Evolutionary conservation across 2,329 filamentous ascomycete genomes (phyloP), one percentile per base, ranked within the genome.

Genomic region (Lachnellula cervina): DNA sequence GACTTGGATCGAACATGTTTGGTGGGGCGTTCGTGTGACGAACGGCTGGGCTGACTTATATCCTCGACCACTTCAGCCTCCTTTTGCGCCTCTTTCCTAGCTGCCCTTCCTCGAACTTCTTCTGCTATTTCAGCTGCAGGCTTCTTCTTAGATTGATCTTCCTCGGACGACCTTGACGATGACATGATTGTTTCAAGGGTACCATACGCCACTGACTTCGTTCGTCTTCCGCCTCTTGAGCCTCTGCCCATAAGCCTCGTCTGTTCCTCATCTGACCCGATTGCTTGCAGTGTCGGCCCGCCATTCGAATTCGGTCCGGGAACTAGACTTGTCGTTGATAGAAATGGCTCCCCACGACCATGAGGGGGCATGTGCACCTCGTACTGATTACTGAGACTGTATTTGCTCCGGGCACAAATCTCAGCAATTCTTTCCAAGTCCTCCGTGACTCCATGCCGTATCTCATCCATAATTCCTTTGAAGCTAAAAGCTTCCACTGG

Each of bases 131-230:
- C 80, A 1, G 77, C 73, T 0, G 82, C 82, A 0, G 81, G 75
- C 51, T 70, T 70, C 65, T 80, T 83, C 69, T 82, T 84, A 62
- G 77, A 73, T 62, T 77, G 79, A 43, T 84, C 82, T 60, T 86
- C 83, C 23, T 84, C 81, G 0, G 82, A 85, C 1, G 82, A 86
- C 25, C 82, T 77, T 58, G 82, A 86, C 0, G 81, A 83, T 23
- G 81, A 85, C 75, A 86, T 86, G 64, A 86, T 86, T 0, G 83
- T 86, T 64, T 87, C 82, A 4, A 86, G 69, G 0, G 82, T 86
- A 3, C 82, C 81, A 68, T 85, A 81, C 5, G 83, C 83, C 6
- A 55, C 62, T 37, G 66, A 69, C 44, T 65, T 69, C 8, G 63
- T 54, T 54, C 65, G 58, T 55, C 66, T 61, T 11, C 61, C 62